Conservation (phyloP, 2,329 filamentous ascomycete genomes). For the Penicillium crustosum region DNA sequence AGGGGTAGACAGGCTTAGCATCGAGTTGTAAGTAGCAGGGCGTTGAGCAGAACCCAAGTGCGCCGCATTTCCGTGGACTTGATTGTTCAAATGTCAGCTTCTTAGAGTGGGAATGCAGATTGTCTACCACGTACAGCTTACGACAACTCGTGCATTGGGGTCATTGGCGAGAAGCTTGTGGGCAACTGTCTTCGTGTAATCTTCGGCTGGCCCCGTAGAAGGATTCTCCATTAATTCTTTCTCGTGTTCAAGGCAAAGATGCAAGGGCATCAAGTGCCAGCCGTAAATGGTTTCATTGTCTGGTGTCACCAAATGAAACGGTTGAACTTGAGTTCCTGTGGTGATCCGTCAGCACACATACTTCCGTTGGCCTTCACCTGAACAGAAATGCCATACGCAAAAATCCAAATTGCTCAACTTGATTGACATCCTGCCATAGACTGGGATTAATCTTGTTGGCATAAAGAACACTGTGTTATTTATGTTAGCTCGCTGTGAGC, state of each 20-base stretch:
- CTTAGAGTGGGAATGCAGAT: neutral
- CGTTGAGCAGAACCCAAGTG: conserved; percentile 78
- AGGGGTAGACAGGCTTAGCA: conserved; percentile 68
- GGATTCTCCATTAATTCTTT: conserved; percentile 56
- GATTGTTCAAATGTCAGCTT: conserved; percentile 11
- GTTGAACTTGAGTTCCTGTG: conserved; percentile 80
- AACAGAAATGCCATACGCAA: conserved; percentile 60
- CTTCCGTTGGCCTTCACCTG: neutral
- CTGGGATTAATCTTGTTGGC: conserved; percentile 74
- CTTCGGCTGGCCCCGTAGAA: conserved; percentile 52
- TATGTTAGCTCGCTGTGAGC: conserved; percentile 2
- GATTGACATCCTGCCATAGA: conserved; percentile 69
- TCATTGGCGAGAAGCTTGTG: conserved; percentile 54
- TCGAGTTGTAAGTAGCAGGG: conserved; percentile 72
- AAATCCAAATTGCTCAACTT: conserved; percentile 82
- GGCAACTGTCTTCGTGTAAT: conserved; percentile 50
- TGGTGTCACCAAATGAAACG: conserved; percentile 72
- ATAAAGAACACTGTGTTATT: conserved; percentile 68
- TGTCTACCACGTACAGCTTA: conserved; percentile 50
- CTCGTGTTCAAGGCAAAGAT: conserved; percentile 73
- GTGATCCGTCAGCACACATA: conserved; percentile 14
- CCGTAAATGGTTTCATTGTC: conserved; percentile 79
- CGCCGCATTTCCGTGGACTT: conserved; percentile 69
- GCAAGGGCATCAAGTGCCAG: conserved; percentile 85
- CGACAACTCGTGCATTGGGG: conserved; percentile 53